These are phyloP conservation scores for Alternaria brassicae DNA, from an alignment of 2,329 filamentous ascomycete species.

Conservation along the genomic window DNA sequence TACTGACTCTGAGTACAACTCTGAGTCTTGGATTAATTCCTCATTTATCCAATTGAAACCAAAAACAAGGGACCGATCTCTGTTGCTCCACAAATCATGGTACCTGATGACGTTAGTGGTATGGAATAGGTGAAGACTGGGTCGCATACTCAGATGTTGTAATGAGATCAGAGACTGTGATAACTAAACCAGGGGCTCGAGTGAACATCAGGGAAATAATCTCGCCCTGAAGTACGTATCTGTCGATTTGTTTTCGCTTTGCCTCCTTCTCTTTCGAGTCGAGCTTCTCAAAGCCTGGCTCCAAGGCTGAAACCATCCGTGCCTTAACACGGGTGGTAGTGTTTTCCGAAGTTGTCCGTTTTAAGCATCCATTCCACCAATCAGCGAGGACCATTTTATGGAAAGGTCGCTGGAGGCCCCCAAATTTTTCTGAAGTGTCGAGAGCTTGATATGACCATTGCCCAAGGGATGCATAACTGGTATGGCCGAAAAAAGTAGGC, in stretches of 20 bases:
- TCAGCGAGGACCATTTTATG: neutral
- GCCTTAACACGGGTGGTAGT: neutral
- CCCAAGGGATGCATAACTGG: neutral
- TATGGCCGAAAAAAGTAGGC: neutral
- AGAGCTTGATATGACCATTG: constrained; percentile 3
- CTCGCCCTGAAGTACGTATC: neutral
- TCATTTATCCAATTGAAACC: neutral
- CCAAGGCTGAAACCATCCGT: neutral
- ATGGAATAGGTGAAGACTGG: neutral
- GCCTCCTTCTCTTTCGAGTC: neutral
- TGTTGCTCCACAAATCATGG: neutral
- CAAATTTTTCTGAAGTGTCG: neutral
- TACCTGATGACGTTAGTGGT: neutral
- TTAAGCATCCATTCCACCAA: neutral
- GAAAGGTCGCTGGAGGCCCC: neutral
- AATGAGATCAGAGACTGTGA: constrained; percentile 1
- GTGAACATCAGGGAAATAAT: neutral
- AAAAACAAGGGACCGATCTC: neutral
- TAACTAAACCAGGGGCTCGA: neutral
- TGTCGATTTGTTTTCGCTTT: constrained; percentile 1
- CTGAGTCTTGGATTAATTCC: neutral
- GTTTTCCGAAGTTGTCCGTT: neutral
- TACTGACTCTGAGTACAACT: neutral
- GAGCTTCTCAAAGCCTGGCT: neutral
- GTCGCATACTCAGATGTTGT: neutral